Base-by-base conservation (phyloP, 139 green algal species). In the Zygnema circumcarinatum region DNA sequence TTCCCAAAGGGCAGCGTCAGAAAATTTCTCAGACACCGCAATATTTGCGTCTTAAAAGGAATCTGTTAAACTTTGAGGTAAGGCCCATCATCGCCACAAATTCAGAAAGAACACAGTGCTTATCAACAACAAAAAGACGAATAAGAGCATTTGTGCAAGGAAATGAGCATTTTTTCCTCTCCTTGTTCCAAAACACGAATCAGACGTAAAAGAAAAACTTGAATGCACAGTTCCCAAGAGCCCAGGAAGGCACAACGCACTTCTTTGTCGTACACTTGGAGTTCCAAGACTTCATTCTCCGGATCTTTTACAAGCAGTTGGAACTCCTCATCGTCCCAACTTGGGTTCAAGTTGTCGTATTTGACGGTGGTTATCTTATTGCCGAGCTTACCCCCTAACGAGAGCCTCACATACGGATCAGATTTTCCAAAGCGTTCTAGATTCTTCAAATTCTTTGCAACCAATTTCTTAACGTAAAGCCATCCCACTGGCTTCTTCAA, bases 241-340 rank as follows among this genome's bases (percentile, higher is more conserved):
- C n/a, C n/a, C n/a, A n/a, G n/a, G n/a, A n/a, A n/a, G n/a, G n/a
- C n/a, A n/a, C n/a, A n/a, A n/a, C n/a, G n/a, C 39, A 31, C 75
- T 25, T 86, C 62, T 69, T 80, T 89, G 0, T 88, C 83, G 33
- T 83, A 88, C 33, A 88, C 76, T 2, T 90, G 35, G 25, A 88
- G 3, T 40, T 89, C 31, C 32, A 88, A 32, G 35, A 74, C 40
- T n/a, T 88, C n/a, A 0, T 38, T 74, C 0, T 54, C 79, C 0
- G 83, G 83, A 7, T 88, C 83, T 1, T n/a, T 31, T 25, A 88
- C 83, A 35, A 90, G 35, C 22, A 88, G 32, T 1, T 89, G 0
- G 0, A 89, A 1, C n/a, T 88, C 83, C 78, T 88, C 76, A 1
- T 83, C 47, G 0, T 62, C 76, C 84, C 84, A 89, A n/a, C 42